Percentiles rank a stretch among this genome's conserved stretches.
These are phyloP conservation scores for Leishmania tropica DNA, from an alignment of 208 protist species.

Conservation along the genomic window DNA sequence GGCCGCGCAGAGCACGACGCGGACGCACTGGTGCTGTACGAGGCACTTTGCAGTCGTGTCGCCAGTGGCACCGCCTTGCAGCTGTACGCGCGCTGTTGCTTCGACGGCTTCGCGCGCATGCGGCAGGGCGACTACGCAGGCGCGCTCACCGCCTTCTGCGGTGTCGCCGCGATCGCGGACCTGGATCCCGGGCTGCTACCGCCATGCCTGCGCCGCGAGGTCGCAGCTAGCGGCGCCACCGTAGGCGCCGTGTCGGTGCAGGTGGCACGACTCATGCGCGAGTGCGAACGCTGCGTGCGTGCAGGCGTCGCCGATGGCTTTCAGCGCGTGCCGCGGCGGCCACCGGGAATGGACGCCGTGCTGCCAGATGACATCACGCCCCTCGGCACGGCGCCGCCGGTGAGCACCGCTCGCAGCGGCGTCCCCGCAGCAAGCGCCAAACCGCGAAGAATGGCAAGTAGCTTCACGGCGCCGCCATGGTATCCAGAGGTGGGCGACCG, in stretches of 20 bases:
- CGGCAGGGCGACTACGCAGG: conserved; percentile 27
- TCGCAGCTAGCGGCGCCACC: neutral
- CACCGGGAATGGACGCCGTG: neutral
- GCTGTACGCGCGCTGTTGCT: conserved; percentile 14
- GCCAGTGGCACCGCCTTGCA: conserved; percentile 15
- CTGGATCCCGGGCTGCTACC: conserved; percentile 8
- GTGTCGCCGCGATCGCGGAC: conserved; percentile 1
- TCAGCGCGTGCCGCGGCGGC: conserved; percentile 1
- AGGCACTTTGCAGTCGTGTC: conserved; percentile 9
- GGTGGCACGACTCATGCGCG: conserved; percentile 4
- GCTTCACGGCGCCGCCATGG: neutral
- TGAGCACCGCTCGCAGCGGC: neutral
- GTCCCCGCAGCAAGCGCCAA: neutral
- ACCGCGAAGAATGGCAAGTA: neutral
- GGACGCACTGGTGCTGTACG: conserved; percentile 29
- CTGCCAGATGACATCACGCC: neutral
- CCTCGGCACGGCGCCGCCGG: neutral
- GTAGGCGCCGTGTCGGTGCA: neutral
- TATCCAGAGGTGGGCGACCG: neutral
- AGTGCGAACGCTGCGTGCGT: neutral
- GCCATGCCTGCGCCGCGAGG: conserved; percentile 1
- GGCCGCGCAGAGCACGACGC: neutral
- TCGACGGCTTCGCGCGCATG: conserved; percentile 40
- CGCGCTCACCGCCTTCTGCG: conserved; percentile 28
- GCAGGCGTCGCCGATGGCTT: neutral